Evolutionary conservation across 495 filamentous ascomycete species (phyloP), one percentile per base, ranked within the genome.

Genomic region (Cercophora scortea): DNA sequence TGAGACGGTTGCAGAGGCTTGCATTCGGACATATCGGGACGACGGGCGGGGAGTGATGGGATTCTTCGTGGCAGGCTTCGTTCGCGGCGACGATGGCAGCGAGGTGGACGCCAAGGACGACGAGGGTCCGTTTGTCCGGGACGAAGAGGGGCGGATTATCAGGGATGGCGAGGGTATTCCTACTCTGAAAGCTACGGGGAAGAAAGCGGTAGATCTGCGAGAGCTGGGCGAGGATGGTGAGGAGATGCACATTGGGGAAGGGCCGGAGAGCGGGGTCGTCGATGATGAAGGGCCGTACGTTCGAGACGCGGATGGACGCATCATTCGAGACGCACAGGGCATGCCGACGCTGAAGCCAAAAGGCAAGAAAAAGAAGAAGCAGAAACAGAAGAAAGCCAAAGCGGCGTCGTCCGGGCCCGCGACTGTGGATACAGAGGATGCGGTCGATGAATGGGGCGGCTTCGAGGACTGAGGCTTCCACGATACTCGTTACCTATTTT

Each of bases 11-110:
- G 76, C 85, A 8, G 83, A 90, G 44, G 87, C 79, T 5, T 96
- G 90, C 63, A 81, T 98, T 19, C 70, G 93, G 48, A 90, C 88
- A 48, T 80, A 85, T 58, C 83, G 89, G 57, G 88, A 85, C 36
- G 89, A 88, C 59, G 84, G 82, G 17, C 80, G 88, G 43, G 90
- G 89, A 0, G 59, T 62, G 12, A 77, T 77, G 74, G 74, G 74
- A 0, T 77, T 77, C 52, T 77, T 77, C 51, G 63, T 77, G 0
- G 72, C 65, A 18, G 69, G 61, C 11, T 77, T 77, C 54, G 71
- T 74, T 0, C 62, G 78, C 36, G 45, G 42, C 7, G 42, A 48
- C 6, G 47, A 42, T 4, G 47, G 48, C 9, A 53, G 56, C 16
- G 62, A 32, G 6, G 55, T 52, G 2, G 57, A 53, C 1, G 43